These are phyloP conservation scores for Retiboletus flavoniger DNA, from an alignment of 1,284 basidiomycete species.

Conservation along the genomic window DNA sequence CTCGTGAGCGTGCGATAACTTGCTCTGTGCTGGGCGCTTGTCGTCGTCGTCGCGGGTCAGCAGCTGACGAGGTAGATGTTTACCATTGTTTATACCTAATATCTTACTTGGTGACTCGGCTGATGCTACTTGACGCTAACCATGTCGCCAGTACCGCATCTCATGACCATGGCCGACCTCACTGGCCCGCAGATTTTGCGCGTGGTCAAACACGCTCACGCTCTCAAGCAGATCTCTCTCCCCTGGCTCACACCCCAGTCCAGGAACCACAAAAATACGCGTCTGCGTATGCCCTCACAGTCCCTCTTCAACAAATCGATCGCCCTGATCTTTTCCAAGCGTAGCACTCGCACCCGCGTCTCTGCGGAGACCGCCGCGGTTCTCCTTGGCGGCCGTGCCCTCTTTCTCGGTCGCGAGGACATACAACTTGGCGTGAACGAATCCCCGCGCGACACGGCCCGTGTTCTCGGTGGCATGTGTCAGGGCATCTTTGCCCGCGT, in stretches of 20 bases:
- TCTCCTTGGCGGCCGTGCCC: slow-evolving; percentile 82
- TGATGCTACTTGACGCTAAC: neutral
- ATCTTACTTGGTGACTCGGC: too few relatives aligned
- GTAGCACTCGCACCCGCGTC: slow-evolving; percentile 90
- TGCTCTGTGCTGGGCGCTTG: too few relatives aligned
- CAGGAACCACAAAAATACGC: slow-evolving; percentile 33
- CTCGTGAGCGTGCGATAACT: slow-evolving; percentile 3
- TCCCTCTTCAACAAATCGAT: slow-evolving; percentile 79
- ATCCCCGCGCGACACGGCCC: slow-evolving; percentile 78
- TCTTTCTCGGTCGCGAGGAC: slow-evolving; percentile 90
- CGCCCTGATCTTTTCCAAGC: slow-evolving; percentile 90
- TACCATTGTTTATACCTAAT: neutral
- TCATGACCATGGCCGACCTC: slow-evolving; percentile 86
- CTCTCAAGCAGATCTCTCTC: slow-evolving; percentile 58
- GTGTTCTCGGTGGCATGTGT: slow-evolving; percentile 91
- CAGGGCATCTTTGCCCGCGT: slow-evolving; percentile 98
- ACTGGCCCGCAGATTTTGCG: slow-evolving; percentile 66
- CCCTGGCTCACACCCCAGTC: slow-evolving; percentile 59
- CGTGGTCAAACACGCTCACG: slow-evolving; percentile 59
- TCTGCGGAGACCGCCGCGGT: slow-evolving; percentile 80
- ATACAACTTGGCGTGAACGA: slow-evolving; percentile 98
- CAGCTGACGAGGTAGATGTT: too few relatives aligned
- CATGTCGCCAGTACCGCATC: slow-evolving; percentile 54
- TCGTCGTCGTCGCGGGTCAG: too few relatives aligned
- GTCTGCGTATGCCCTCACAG: slow-evolving; percentile 61